Evolutionary conservation across 1,284 basidiomycete species (phyloP).

Genomic region (Cerrena zonata): DNA sequence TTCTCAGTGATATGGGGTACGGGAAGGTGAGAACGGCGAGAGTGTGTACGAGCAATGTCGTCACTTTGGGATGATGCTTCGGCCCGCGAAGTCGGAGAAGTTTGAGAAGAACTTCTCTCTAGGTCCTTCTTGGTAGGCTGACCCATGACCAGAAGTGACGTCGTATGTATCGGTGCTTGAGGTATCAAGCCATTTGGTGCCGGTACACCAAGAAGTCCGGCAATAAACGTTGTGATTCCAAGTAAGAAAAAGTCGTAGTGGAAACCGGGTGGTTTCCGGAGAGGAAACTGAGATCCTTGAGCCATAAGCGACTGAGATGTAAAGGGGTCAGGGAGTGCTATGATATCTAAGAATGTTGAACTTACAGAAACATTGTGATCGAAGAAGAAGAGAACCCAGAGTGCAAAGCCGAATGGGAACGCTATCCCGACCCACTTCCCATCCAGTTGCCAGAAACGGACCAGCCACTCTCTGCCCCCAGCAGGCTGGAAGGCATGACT

Average conservation of each 20-base stretch:
- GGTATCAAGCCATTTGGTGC: constrained; percentile 95
- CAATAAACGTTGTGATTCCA: constrained; percentile 87
- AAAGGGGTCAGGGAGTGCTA: not conserved
- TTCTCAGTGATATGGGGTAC: constrained; percentile 26
- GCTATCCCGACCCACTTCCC: constrained; percentile 86
- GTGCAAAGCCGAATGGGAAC: constrained; percentile 64
- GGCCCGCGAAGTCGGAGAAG: not conserved
- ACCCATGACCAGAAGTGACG: constrained; percentile 77
- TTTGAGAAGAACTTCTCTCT: constrained; percentile 32
- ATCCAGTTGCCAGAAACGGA: constrained; percentile 86
- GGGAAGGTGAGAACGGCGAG: constrained; percentile 15
- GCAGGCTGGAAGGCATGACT: constrained; percentile 70
- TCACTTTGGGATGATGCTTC: constrained; percentile 2
- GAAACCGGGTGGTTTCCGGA: constrained; percentile 89
- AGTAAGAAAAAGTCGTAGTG: constrained; percentile 88
- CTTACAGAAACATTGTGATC: constrained; percentile 80
- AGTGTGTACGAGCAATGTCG: constrained; percentile 5
- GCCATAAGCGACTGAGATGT: constrained; percentile 76
- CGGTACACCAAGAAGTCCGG: constrained; percentile 85
- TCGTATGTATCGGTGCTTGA: constrained; percentile 92
- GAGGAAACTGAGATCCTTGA: constrained; percentile 84
- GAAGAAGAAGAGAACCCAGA: constrained; percentile 74
- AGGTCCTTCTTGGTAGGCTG: constrained; percentile 36
- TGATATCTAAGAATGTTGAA: constrained; percentile 4
- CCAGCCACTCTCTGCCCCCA: constrained; percentile 75